Evolutionary conservation across 106 monocot genomes (phyloP).

Genomic region (Chionographis japonica): DNA sequence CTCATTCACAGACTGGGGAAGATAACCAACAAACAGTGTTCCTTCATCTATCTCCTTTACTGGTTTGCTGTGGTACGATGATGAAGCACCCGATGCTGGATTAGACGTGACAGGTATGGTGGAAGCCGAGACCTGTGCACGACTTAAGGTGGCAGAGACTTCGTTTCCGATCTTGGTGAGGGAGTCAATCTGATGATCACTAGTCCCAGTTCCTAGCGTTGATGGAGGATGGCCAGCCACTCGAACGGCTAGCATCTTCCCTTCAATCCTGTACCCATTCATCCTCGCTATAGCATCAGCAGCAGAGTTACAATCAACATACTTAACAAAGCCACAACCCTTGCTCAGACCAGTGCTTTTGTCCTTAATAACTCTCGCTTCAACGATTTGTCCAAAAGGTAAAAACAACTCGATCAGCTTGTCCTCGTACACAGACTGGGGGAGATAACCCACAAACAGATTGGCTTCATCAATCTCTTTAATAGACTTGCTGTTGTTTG

Average conservation of each 20-base stretch:
- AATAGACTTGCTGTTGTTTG: no score
- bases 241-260: slow-evolving; percentile 33
- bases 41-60: slow-evolving; percentile 21
- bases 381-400: slow-evolving; percentile 13
- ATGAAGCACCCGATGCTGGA: not conserved
- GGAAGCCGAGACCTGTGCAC: not conserved
- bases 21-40: slow-evolving; percentile 30
- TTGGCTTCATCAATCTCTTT: not conserved
- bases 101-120: not conserved
- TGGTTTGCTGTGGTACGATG: not conserved
- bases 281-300: slow-evolving; percentile 39
- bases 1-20: slow-evolving; percentile 40
- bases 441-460: slow-evolving; percentile 16
- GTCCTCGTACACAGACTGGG: slow-evolving; percentile 6
- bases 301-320: slow-evolving; percentile 16
- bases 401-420: slow-evolving; percentile 9
- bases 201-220: not conserved
- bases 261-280: slow-evolving; percentile 51
- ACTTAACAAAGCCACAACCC: no score
- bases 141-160: not conserved
- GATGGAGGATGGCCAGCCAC: slow-evolving; percentile 16
- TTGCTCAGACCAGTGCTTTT: slow-evolving; percentile 3
- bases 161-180: not conserved
- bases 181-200: not conserved
- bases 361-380: slow-evolving; percentile 7